These are phyloP conservation scores for Trifolium fragiferum DNA, from an alignment of 306 rosid genomes.

Conservation along the genomic window DNA sequence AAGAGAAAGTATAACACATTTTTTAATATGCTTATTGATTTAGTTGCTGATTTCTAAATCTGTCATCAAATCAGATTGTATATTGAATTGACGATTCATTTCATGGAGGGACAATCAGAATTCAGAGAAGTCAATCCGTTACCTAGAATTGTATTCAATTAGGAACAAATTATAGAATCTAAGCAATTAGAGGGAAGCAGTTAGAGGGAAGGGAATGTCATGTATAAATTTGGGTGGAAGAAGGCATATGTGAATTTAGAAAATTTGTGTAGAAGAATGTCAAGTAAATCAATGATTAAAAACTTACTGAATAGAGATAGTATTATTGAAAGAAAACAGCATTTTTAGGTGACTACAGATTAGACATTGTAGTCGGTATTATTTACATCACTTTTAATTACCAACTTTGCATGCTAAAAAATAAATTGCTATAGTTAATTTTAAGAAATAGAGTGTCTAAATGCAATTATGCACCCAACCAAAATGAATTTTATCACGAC, in stretches of 20 bases:
- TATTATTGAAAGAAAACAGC: not conserved
- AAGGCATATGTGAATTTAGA: not conserved
- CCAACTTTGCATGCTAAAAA: too few species aligned
- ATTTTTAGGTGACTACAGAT: too few species aligned
- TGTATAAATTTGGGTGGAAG: not conserved
- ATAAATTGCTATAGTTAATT: too few species aligned
- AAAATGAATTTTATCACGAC: not conserved
- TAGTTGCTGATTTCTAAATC: not conserved
- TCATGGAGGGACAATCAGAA: not conserved
- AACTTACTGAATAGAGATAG: not conserved
- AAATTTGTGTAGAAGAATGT: too few species aligned
- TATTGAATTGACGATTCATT: not conserved
- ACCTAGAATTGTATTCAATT: not conserved
- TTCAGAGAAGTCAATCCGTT: not conserved
- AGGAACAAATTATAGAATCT: not conserved
- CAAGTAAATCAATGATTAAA: not conserved
- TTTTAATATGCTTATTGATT: constrained; percentile 5
- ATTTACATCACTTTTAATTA: too few species aligned
- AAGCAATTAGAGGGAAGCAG: not conserved
- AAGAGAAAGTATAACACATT: constrained; percentile 1
- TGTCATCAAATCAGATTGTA: not conserved
- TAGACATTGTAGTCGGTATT: too few species aligned
- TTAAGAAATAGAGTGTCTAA: not conserved
- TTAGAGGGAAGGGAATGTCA: not conserved
- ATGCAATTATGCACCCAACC: not conserved